These are phyloP conservation scores for Sarcomyxa edulis DNA, from an alignment of 768 basidiomycete species.

Conservation along the genomic window DNA sequence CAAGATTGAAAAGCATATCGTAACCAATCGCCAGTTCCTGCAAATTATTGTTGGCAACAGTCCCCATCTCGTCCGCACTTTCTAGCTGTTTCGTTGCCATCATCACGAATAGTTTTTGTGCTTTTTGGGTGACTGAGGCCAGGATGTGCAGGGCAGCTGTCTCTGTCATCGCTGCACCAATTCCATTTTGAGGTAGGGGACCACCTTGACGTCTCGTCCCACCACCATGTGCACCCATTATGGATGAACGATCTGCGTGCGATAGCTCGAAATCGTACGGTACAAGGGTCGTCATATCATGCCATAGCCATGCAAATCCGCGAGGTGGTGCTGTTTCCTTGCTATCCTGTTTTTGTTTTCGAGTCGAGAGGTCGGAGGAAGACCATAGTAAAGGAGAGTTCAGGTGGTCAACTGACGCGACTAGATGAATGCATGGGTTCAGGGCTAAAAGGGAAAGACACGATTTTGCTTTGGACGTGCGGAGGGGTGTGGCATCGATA, in stretches of 20 bases:
- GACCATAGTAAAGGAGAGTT: slow-evolving; percentile 83
- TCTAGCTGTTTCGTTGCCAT: slow-evolving; percentile 68
- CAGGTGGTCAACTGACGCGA: slow-evolving; percentile 84
- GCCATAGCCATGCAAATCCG: slow-evolving; percentile 79
- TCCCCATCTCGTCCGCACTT: slow-evolving; percentile 36
- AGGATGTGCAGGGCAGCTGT: slow-evolving; percentile 77
- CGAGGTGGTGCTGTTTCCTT: slow-evolving; percentile 18
- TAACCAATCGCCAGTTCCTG: slow-evolving; percentile 57
- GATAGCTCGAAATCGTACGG: slow-evolving; percentile 79
- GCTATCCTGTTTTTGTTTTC: slow-evolving; percentile 32
- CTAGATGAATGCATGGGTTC: slow-evolving; percentile 72
- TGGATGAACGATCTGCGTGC: slow-evolving; percentile 57
- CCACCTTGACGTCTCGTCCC: slow-evolving; percentile 20
- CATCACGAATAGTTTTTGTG: slow-evolving; percentile 74
- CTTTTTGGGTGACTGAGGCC: slow-evolving; percentile 81
- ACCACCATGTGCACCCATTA: slow-evolving; percentile 38
- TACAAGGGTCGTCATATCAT: slow-evolving; percentile 83
- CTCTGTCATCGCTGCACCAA: slow-evolving; percentile 61
- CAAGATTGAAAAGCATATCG: slow-evolving; percentile 65
- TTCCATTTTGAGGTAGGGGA: slow-evolving; percentile 24
- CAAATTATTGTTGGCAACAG: slow-evolving; percentile 28
- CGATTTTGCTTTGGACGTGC: slow-evolving; percentile 56
- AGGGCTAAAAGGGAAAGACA: slow-evolving; percentile 69
- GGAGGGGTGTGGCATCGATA: slow-evolving; percentile 74
- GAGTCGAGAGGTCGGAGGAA: slow-evolving; percentile 53